A percentile compares a stretch with the other conserved stretches of the same genome.
Conservation (phyloP, 2,329 filamentous ascomycete genomes). For the Gnomoniopsis smithogilvyi region DNA sequence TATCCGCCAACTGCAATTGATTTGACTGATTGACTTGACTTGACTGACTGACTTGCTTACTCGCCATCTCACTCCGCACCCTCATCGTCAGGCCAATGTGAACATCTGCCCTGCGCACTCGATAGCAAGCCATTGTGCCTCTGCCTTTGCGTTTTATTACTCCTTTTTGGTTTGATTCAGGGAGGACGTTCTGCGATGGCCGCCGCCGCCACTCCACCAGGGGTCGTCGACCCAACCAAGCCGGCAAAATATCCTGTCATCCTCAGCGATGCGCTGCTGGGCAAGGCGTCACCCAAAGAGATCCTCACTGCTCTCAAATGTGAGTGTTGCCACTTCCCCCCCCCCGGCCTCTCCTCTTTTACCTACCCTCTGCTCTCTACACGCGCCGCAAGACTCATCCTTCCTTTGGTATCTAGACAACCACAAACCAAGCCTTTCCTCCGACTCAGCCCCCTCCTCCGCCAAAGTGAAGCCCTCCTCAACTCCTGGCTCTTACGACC, state of each 20-base stretch:
- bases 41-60: neutral
- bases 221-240: slow-evolving; percentile 56
- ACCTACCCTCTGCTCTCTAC: neutral
- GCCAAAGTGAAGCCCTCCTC: slow-evolving; percentile 51
- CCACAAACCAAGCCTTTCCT: slow-evolving; percentile 54
- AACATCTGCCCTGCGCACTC: neutral
- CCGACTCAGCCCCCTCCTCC: slow-evolving; percentile 43
- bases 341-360: neutral
- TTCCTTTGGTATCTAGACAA: slow-evolving; percentile 45
- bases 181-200: slow-evolving; percentile 23
- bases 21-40: neutral
- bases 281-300: slow-evolving; percentile 52
- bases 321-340: slow-evolving; percentile 31
- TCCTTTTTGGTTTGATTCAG: neutral
- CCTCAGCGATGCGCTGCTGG: slow-evolving; percentile 59
- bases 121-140: neutral
- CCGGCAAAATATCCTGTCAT: slow-evolving; percentile 61
- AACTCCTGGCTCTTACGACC: slow-evolving; percentile 49
- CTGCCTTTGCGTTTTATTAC: neutral
- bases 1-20: neutral
- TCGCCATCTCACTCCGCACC: neutral
- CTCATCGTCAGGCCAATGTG: neutral
- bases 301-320: slow-evolving; percentile 60
- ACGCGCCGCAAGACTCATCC: neutral
- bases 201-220: slow-evolving; percentile 21